Percentiles rank a stretch among this genome's conserved stretches.
These are phyloP conservation scores for Mikania micrantha DNA, from an alignment of 129 eudicot genomes.

Conservation along the genomic window DNA sequence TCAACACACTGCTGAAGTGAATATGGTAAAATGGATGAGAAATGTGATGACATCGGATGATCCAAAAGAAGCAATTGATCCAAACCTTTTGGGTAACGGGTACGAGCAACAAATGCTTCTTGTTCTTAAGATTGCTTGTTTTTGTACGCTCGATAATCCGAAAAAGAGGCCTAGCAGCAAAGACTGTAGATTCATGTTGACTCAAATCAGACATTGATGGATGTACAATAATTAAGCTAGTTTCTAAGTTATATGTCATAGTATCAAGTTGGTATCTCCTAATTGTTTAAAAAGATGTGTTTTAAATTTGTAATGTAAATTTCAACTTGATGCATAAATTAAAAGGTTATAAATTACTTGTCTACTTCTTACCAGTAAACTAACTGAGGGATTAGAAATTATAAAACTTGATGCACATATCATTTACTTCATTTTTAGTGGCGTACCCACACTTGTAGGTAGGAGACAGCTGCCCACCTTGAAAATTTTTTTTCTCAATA, in stretches of 20 bases:
- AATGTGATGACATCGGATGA: conserved; percentile 67
- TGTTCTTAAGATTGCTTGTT: conserved; percentile 83
- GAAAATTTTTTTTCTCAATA: no score
- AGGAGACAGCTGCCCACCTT: no score
- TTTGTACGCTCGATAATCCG: conserved; percentile 69
- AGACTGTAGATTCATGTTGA: conserved; percentile 65
- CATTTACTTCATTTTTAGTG: no score
- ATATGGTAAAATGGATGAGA: conserved; percentile 74
- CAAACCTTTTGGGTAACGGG: conserved; percentile 61
- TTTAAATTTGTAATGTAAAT: no score
- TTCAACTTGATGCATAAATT: no score
- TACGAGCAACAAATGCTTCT: conserved; percentile 79
- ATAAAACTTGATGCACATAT: no score
- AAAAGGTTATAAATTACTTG: no score
- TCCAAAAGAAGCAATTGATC: conserved; percentile 62
- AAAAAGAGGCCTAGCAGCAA: conserved; percentile 86
- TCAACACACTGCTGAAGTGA: conserved; percentile 52
- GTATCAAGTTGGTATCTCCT: no score
- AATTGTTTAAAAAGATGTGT: no score
- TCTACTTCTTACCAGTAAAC: no score
- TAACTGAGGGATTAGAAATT: no score
- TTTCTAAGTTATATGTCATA: background rate
- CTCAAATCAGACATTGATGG: conserved; percentile 52
- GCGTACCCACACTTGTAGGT: no score
- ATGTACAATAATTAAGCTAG: background rate